Percentiles rank a stretch among this genome's conserved stretches.
phyloP scores from a whole-genome alignment of 2,329 filamentous ascomycete genomes.

The Aureobasidium sp. region DNA sequence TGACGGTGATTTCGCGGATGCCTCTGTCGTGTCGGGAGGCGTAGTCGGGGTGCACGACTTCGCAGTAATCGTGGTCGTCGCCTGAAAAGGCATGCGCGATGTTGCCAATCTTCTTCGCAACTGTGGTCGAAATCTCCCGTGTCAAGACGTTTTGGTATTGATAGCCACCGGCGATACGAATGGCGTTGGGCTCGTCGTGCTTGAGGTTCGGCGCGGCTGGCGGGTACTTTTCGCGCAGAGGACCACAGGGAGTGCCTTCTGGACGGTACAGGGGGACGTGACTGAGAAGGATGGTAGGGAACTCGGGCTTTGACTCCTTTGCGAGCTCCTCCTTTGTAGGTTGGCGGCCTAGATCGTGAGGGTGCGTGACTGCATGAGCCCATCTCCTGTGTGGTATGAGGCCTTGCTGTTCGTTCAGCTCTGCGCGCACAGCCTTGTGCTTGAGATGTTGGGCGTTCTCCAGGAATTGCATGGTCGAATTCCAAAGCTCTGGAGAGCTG shows the following conservation, averaged over 20 bases:
- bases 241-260: constrained; percentile 78
- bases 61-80: constrained; percentile 97
- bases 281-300: constrained; percentile 81
- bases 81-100: constrained; percentile 84
- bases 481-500: constrained; percentile 55
- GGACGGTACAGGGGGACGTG: constrained; percentile 84
- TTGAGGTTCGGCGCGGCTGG: constrained; percentile 45
- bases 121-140: constrained; percentile 61
- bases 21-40: constrained; percentile 45
- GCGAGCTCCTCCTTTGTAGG: constrained; percentile 27
- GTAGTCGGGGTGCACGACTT: constrained; percentile 66
- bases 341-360: constrained; percentile 22
- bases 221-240: constrained; percentile 73
- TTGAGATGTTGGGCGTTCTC: constrained; percentile 56
- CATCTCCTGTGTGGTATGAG: constrained; percentile 32
- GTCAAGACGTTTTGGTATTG: constrained; percentile 95
- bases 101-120: constrained; percentile 71
- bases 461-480: constrained; percentile 68
- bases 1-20: constrained; percentile 78
- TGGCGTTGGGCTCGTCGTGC: constrained; percentile 63
- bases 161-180: constrained; percentile 69
- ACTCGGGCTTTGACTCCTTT: constrained; percentile 37
- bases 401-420: constrained; percentile 57
- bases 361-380: constrained; percentile 27
- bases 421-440: constrained; percentile 57